Evolutionary conservation across 176 grass and related monocot species (phyloP), one percentile per base, ranked within the genome.

Genomic region (Hyparrhenia diplandra): DNA sequence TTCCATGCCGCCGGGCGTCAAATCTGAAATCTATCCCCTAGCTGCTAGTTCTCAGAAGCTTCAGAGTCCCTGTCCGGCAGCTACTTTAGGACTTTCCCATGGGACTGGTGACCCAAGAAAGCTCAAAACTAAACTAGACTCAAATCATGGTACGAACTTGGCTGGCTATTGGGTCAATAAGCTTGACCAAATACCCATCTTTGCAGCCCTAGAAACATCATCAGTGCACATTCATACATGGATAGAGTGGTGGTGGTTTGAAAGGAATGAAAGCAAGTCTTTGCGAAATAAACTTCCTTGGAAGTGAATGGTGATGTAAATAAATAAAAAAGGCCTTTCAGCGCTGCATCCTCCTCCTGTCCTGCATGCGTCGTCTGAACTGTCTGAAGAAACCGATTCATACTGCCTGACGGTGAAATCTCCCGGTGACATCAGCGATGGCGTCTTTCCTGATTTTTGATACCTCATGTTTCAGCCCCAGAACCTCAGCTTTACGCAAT

Each of bases 391-490:
- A 21, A 2, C 20, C 4, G 14, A 3, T 17, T 27, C 11, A 8
- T 0, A 27, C 13, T 9, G 7, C 37, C 20, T 2, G 47, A 55
- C 51, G 51, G 51, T 55, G 51, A 55, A 45, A 29, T 85, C 30
- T 78, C 49, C 20, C 23, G 0, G 7, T 85, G 83, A 86, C 69
- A 45, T 86, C 59, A 86, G 67, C 9, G 60, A 34, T 74, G 84
- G 51, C 63, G 49, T 58, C 84, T 74, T 74, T 24, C 59, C 59
- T 80, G 84, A 86, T n/a, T 80, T 80, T 80, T 67, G 69, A 80
- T 58, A 13, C 36, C 40, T 52, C 41, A 42, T 41, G 41, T 21
- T 64, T 70, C 67, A 57, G 43, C 55, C 24, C 42, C n/a, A 55
- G 51, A 20, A 6, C n/a, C 18, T 55, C 31, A 65, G 24, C 43